These are phyloP conservation scores for Xylariaceae sp. DNA, from an alignment of 2,329 filamentous ascomycete species.

Conservation along the genomic window DNA sequence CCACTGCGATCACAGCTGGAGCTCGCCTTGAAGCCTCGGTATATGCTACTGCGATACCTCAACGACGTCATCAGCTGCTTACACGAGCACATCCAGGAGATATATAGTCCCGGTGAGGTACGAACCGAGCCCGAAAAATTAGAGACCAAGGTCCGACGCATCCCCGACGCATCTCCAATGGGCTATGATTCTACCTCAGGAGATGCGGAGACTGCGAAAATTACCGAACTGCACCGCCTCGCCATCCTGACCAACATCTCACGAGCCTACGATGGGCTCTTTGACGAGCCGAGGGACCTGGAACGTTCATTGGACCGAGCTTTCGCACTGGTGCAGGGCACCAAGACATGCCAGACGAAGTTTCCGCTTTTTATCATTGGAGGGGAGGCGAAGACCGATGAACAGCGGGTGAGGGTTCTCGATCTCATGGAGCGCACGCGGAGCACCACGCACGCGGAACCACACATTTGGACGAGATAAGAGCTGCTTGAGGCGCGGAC, in stretches of 20 bases:
- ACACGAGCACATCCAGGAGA: no score
- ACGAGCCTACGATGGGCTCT: constrained; percentile 7
- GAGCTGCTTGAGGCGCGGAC: no score
- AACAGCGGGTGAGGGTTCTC: constrained; percentile 26
- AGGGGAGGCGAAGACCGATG: constrained; percentile 33
- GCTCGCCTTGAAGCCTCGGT: no score
- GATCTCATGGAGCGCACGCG: constrained; percentile 27
- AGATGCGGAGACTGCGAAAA: background rate
- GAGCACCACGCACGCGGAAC: background rate
- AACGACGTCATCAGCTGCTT: no score
- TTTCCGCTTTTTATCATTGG: constrained; percentile 34
- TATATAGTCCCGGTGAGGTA: no score
- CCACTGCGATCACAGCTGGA: no score
- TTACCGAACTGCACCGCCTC: constrained; percentile 12
- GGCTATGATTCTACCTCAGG: no score
- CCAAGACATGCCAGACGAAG: constrained; percentile 25
- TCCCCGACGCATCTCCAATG: no score
- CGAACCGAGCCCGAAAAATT: no score
- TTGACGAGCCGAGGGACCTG: constrained; percentile 6
- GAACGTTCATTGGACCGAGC: constrained; percentile 2
- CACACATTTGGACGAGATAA: no score
- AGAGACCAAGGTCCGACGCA: no score
- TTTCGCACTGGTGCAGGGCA: constrained; percentile 8
- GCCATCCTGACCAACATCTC: constrained; percentile 10
- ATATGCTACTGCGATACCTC: no score